Evolutionary conservation across 495 filamentous ascomycete species (phyloP), one percentile per base, ranked within the genome.

Genomic region (Glonium stellatum): DNA sequence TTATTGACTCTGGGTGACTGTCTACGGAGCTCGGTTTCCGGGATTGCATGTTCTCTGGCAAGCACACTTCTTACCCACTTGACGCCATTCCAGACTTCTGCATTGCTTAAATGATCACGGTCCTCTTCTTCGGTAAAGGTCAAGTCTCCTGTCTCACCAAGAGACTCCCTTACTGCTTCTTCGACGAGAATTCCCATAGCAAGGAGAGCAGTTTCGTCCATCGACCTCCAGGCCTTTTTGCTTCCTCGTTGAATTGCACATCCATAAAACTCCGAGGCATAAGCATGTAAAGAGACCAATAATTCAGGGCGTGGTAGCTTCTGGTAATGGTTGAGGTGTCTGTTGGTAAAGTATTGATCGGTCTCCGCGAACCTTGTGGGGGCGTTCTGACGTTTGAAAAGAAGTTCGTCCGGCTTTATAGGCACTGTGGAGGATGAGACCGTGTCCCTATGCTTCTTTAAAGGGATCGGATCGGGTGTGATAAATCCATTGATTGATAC

Each of bases 201-300:
- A 58, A 96, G 75, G 54, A 96, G 70, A 0, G 90, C 89, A 9
- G 88, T 92, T 72, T 90, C 91, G 67, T 96, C 88, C 82, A 96
- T 80, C 61, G 82, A 89, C 27, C 78, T 74, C 69, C 84, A 82
- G 55, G 84, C 79, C 44, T 78, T 53, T 10, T 41, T 25, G 47
- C 5, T 37, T 37, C 48, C 47, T 35, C 9, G 42, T 27, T 18
- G 25, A 56, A 21, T 39, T 58, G 3, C 4, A 11, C 15, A 37
- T 76, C 27, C 27, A 74, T 92, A 95, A 70, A 84, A 91, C 63
- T 86, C 82, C 27, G 87, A 81, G 0, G 83, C 73, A 69, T 95
- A 95, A 21, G 76, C 72, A 70, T 95, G 91, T 9, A 93, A 72
- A 0, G 84, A 78, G 66, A 87, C 87, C n/a, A 95, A 74, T 52